A percentile compares a stretch with the other conserved stretches of the same genome.
These are phyloP conservation scores for Arthrobotrys pseudoclavata DNA, from an alignment of 2,329 filamentous ascomycete species.

Conservation along the genomic window DNA sequence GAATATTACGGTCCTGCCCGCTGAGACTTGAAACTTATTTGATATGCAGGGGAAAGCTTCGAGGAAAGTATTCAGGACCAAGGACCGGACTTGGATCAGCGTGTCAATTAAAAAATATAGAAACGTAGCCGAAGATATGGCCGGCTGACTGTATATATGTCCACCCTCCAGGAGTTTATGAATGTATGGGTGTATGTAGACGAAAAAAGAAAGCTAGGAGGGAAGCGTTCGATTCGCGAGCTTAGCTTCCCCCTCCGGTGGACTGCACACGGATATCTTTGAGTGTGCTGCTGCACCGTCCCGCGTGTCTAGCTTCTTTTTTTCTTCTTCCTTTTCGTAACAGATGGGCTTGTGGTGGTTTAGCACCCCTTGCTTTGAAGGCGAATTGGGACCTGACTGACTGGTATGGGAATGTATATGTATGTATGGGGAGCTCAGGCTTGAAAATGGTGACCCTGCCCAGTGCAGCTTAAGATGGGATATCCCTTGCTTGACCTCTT, in stretches of 20 bases:
- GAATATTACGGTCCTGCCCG: slow-evolving; percentile 23
- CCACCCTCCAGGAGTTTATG: slow-evolving; percentile 25
- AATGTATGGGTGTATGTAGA: slow-evolving; percentile 26
- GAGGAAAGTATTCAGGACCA: slow-evolving; percentile 42
- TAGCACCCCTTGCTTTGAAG: slow-evolving; percentile 37
- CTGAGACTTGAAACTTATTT: slow-evolving; percentile 54
- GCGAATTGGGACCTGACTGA: slow-evolving; percentile 29
- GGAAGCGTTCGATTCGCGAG: slow-evolving; percentile 42
- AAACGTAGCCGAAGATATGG: slow-evolving; percentile 53
- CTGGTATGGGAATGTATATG: slow-evolving; percentile 57
- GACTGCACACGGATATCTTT: slow-evolving; percentile 29
- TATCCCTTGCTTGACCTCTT: slow-evolving; percentile 46
- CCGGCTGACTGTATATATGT: slow-evolving; percentile 27
- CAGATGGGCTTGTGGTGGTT: slow-evolving; percentile 32
- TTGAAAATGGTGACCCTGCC: slow-evolving; percentile 54
- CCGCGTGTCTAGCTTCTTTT: slow-evolving; percentile 32
- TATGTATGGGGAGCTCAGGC: slow-evolving; percentile 47
- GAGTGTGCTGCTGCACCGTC: slow-evolving; percentile 53
- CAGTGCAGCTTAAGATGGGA: slow-evolving; percentile 38
- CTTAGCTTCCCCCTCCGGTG: slow-evolving; percentile 51
- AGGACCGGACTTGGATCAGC: slow-evolving; percentile 48
- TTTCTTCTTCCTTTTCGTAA: slow-evolving; percentile 26
- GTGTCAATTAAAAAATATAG: slow-evolving; percentile 53
- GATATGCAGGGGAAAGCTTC: slow-evolving; percentile 42
- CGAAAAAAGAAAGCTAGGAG: slow-evolving; percentile 43